Conservation (phyloP, 2,329 filamentous ascomycete genomes). For the Venturia carpophila region DNA sequence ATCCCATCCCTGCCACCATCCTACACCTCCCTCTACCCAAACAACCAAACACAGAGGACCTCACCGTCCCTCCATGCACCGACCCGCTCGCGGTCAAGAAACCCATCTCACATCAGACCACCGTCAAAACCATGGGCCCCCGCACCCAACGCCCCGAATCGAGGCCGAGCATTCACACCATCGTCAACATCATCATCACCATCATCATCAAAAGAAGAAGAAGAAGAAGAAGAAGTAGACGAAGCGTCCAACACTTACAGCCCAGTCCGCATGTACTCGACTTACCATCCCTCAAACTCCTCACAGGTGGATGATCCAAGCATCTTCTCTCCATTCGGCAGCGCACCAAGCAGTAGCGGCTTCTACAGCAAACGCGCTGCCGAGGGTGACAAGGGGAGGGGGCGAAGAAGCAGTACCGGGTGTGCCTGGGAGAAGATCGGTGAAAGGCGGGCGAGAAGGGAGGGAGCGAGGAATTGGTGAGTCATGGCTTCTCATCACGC, state of each 20-base stretch:
- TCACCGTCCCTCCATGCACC: neutral
- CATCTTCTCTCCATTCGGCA: neutral
- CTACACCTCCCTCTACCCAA: neutral
- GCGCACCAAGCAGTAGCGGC: neutral
- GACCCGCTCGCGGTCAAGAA: neutral
- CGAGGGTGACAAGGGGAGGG: neutral
- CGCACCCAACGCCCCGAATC: neutral
- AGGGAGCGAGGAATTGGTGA: neutral
- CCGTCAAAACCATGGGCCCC: neutral
- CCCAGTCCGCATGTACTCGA: neutral
- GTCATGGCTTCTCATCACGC: too few relatives aligned
- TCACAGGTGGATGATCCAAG: neutral
- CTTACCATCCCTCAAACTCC: neutral
- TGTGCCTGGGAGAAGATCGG: conserved; percentile 11
- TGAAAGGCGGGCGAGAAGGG: neutral
- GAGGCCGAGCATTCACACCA: too few relatives aligned
- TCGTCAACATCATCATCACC: too few relatives aligned
- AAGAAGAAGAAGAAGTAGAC: neutral
- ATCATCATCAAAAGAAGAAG: neutral
- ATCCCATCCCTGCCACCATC: neutral
- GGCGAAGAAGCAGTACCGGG: neutral
- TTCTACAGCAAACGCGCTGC: neutral
- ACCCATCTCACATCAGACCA: neutral
- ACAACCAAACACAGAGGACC: neutral
- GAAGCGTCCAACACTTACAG: too few relatives aligned